Conservation (phyloP, 257 asterid genomes). For the Solanum sitiens region DNA sequence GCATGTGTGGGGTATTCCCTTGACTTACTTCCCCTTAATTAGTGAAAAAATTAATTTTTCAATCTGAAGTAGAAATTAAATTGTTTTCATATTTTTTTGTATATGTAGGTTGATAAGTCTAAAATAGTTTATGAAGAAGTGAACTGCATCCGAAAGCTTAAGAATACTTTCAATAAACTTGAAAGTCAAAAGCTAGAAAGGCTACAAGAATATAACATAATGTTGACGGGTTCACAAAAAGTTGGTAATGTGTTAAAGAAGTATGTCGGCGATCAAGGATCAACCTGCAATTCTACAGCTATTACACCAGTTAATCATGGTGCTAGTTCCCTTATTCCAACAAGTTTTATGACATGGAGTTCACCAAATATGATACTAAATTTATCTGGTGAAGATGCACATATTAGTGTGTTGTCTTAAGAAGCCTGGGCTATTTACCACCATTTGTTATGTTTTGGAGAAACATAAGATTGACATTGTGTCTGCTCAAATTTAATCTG, state of each 20-base stretch:
- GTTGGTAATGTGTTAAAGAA: constrained; percentile 25
- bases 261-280: constrained; percentile 40
- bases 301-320: not conserved
- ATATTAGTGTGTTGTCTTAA: not conserved
- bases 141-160: constrained; percentile 28
- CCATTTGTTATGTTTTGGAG: too few species aligned
- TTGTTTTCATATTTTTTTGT: not conserved
- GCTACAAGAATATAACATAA: not conserved
- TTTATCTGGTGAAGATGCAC: constrained; percentile 14
- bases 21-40: not conserved
- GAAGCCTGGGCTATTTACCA: too few species aligned
- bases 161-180: constrained; percentile 26
- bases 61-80: not conserved
- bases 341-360: constrained; percentile 16
- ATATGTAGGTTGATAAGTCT: constrained; percentile 56
- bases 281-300: not conserved
- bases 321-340: not conserved
- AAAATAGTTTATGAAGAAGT: constrained; percentile 68
- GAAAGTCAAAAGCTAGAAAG: constrained; percentile 37
- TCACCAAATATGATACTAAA: constrained; percentile 22
- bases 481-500: too few species aligned
- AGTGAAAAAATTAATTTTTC: not conserved
- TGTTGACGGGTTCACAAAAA: not conserved
- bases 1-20: too few species aligned
- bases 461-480: too few species aligned